Percentiles rank a stretch among this genome's conserved stretches.
phyloP scores from a whole-genome alignment of 352 stramenopile species.

The Blastocystis sp. region DNA sequence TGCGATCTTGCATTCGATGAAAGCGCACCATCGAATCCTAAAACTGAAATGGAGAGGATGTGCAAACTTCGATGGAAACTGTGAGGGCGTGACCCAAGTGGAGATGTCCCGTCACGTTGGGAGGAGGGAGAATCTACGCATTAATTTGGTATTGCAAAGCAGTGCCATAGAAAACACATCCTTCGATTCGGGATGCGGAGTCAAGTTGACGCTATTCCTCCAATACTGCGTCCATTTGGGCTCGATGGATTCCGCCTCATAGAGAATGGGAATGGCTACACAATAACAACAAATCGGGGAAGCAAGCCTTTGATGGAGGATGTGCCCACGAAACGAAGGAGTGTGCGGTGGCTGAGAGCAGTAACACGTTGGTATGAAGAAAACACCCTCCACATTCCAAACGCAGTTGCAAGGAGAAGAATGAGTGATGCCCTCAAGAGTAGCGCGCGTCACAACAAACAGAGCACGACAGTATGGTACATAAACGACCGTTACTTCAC shows the following conservation, averaged over 20 bases:
- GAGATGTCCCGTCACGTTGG: constrained; percentile 86
- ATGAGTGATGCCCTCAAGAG: too few species aligned
- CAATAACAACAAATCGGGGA: not conserved
- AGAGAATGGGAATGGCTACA: constrained; percentile 44
- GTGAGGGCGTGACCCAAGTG: constrained; percentile 98
- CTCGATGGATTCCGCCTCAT: constrained; percentile 38
- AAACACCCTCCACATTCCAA: not conserved
- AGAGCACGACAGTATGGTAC: too few species aligned
- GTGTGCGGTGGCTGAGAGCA: not conserved
- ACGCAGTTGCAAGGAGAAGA: not conserved
- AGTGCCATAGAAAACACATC: constrained; percentile 51
- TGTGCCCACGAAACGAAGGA: constrained; percentile 8
- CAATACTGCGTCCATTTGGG: constrained; percentile 20
- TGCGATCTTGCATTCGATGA: constrained; percentile 93
- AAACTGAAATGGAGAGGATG: constrained; percentile 45
- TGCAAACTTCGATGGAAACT: constrained; percentile 79
- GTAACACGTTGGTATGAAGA: not conserved
- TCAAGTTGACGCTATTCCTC: constrained; percentile 4
- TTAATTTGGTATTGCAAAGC: not conserved
- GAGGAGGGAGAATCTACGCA: constrained; percentile 77
- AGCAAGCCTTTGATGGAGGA: not conserved
- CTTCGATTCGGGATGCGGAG: constrained; percentile 38
- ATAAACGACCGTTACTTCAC: too few species aligned
- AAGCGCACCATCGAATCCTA: constrained; percentile 92
- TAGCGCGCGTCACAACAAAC: too few species aligned